Evolutionary conservation across 2,329 filamentous ascomycete species (phyloP).

Genomic region (Aspergillus quadrilineatus): DNA sequence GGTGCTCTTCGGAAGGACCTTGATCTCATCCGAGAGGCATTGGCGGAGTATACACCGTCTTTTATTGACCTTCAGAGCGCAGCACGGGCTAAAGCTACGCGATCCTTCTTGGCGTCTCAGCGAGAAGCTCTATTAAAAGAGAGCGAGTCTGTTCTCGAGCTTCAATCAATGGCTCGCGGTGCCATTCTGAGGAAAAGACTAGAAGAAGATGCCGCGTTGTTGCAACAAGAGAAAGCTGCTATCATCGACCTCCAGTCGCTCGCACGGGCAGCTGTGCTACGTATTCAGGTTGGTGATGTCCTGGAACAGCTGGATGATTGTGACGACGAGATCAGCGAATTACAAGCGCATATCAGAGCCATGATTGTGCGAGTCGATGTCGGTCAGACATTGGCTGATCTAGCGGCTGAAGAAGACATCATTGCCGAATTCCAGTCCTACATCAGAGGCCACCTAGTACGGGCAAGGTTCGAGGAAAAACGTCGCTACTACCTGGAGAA

Average conservation of each 20-base stretch:
- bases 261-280: constrained; percentile 40
- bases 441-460: constrained; percentile 70
- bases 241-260: constrained; percentile 43
- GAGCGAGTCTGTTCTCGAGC: constrained; percentile 42
- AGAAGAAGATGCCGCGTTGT: constrained; percentile 28
- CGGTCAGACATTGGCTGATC: constrained; percentile 69
- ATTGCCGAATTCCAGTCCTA: constrained; percentile 73
- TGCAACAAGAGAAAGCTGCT: constrained; percentile 31
- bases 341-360: constrained; percentile 76
- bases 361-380: constrained; percentile 75
- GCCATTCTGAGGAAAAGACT: constrained; percentile 36
- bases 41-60: constrained; percentile 29
- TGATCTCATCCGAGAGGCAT: constrained; percentile 27
- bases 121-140: constrained; percentile 45
- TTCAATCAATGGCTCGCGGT: constrained; percentile 56
- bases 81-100: constrained; percentile 31
- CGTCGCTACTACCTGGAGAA: constrained; percentile 88
- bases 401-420: constrained; percentile 79
- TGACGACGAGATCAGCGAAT: constrained; percentile 62
- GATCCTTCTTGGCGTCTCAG: constrained; percentile 33
- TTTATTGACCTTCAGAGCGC: constrained; percentile 36
- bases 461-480: constrained; percentile 77
- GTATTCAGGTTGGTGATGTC: constrained; percentile 49
- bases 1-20: constrained; percentile 29
- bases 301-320: constrained; percentile 70